phyloP scores from a whole-genome alignment of 306 rosid species.

The Trifolium dubium region DNA sequence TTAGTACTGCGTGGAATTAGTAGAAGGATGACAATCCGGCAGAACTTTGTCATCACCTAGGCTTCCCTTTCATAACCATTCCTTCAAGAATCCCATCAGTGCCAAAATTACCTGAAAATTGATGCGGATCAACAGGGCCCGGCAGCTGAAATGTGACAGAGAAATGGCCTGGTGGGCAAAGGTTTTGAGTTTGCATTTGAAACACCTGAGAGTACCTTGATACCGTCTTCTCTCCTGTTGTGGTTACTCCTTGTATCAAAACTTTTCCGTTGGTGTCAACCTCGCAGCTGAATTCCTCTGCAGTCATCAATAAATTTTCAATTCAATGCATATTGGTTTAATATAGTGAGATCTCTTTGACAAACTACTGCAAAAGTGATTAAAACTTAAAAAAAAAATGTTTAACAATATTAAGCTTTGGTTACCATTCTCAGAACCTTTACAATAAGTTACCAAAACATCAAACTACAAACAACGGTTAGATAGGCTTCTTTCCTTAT shows the following conservation, averaged over 20 bases:
- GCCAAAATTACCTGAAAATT: conserved; percentile 70
- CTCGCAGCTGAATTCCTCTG: conserved; percentile 80
- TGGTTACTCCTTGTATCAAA: conserved; percentile 60
- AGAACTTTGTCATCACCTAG: conserved; percentile 19
- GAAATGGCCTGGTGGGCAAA: conserved; percentile 79
- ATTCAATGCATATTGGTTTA: conserved; percentile 36
- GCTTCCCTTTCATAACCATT: conserved; percentile 60
- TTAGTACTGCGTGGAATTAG: conserved; percentile 3
- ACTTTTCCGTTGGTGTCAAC: conserved; percentile 68
- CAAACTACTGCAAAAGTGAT: conserved; percentile 4
- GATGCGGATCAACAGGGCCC: conserved; percentile 74
- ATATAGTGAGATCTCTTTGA: background rate
- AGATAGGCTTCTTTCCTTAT: conserved; percentile 1
- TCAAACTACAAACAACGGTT: background rate
- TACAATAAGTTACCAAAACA: background rate
- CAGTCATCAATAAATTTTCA: conserved; percentile 30
- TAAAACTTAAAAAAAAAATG: background rate
- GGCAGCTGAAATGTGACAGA: conserved; percentile 76
- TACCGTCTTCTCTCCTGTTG: conserved; percentile 74
- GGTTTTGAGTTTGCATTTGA: conserved; percentile 78
- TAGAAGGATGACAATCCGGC: background rate
- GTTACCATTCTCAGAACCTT: background rate
- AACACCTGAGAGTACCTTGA: conserved; percentile 70
- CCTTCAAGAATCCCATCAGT: conserved; percentile 85
- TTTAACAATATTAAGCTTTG: conserved; percentile 15